Evolutionary conservation across 2,329 filamentous ascomycete genomes (phyloP).

Genomic region (Geosmithia morbida): DNA sequence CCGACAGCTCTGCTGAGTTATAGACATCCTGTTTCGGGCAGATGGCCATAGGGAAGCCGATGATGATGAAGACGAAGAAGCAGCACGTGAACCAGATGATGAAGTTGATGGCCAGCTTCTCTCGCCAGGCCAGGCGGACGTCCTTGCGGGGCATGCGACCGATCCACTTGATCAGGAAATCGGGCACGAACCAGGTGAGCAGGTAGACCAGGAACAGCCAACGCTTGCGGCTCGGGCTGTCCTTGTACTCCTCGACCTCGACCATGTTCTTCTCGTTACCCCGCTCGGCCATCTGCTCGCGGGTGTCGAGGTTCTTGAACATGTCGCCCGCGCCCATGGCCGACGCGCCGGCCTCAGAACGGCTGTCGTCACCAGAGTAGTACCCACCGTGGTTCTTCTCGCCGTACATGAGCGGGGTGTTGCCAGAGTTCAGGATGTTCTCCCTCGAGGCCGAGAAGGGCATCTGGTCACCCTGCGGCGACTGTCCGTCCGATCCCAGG

Average conservation of each 20-base stretch:
- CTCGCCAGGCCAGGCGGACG: conserved; percentile 83
- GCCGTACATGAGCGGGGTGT: conserved; percentile 47
- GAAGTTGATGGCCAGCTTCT: conserved; percentile 96
- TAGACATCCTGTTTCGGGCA: conserved; percentile 87
- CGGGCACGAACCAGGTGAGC: conserved; percentile 78
- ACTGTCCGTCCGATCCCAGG: conserved; percentile 43
- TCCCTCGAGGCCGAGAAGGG: conserved; percentile 44
- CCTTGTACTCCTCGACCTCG: conserved; percentile 74
- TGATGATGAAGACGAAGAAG: conserved; percentile 74
- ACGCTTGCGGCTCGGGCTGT: conserved; percentile 69
- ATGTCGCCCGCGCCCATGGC: conserved; percentile 87
- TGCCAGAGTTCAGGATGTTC: conserved; percentile 35
- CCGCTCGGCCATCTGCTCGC: conserved; percentile 89
- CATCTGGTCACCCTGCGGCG: conserved; percentile 43
- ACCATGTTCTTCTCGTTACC: conserved; percentile 81
- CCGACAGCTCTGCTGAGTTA: conserved; percentile 60
- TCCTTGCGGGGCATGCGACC: conserved; percentile 88
- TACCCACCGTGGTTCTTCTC: conserved; percentile 70
- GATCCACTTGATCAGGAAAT: conserved; percentile 61
- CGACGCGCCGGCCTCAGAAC: conserved; percentile 86
- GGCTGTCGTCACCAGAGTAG: conserved; percentile 70
- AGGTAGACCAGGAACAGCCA: conserved; percentile 78
- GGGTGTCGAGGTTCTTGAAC: conserved; percentile 93
- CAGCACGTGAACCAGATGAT: conserved; percentile 84
- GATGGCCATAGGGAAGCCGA: conserved; percentile 74